Conservation (phyloP, 2,329 filamentous ascomycete genomes). For the Aspergillus latus region DNA sequence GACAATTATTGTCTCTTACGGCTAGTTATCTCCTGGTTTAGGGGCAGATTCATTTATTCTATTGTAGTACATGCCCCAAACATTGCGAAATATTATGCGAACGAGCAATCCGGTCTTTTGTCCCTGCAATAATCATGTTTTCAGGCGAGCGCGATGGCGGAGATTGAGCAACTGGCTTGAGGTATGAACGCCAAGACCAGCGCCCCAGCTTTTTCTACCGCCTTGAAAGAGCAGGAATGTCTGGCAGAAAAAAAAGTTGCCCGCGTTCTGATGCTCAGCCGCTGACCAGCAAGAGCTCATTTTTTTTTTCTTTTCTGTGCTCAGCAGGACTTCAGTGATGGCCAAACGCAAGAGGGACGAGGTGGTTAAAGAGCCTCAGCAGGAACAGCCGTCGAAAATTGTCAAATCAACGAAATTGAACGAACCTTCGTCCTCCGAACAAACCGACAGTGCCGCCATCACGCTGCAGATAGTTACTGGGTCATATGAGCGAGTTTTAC, state of each 20-base stretch:
- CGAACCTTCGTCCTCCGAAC: conserved; percentile 18
- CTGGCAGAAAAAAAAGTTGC: conserved; percentile 30
- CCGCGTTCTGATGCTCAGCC: conserved; percentile 13
- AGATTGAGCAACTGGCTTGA: neutral
- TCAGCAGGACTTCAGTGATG: conserved; percentile 29
- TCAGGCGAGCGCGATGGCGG: conserved; percentile 5
- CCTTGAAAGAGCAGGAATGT: conserved; percentile 9
- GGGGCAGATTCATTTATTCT: neutral
- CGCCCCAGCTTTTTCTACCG: conserved; percentile 14
- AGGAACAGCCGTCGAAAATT: conserved; percentile 31
- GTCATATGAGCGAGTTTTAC: conserved; percentile 89
- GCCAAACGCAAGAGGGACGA: conserved; percentile 48
- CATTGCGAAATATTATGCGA: neutral
- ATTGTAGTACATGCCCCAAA: neutral
- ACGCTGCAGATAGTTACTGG: conserved; percentile 89
- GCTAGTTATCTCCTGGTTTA: neutral
- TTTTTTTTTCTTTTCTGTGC: neutral
- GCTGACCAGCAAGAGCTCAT: neutral
- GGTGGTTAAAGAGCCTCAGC: conserved; percentile 27
- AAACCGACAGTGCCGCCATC: conserved; percentile 37
- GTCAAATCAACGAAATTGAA: conserved; percentile 32
- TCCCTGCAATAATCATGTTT: conserved; percentile 4
- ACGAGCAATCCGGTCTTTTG: neutral
- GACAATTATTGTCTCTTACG: neutral
- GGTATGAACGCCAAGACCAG: neutral